Conservation (phyloP, 768 basidiomycete species). For the Podaxis sp. region DNA sequence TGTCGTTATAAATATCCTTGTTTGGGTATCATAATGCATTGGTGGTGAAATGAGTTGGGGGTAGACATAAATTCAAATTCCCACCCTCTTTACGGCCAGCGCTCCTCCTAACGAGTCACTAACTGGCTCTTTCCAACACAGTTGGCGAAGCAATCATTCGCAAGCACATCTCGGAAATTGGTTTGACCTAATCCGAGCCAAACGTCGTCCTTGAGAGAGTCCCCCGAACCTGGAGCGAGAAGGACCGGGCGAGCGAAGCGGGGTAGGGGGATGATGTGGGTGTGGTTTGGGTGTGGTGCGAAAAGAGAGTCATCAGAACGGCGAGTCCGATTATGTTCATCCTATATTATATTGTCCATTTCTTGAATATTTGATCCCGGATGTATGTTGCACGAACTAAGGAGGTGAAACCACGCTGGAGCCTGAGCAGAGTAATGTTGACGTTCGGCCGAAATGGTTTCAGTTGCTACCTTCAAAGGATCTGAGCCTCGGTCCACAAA, state of each 20-base stretch:
- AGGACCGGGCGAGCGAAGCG: neutral
- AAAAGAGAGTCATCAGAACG: too few relatives aligned
- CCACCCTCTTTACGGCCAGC: neutral
- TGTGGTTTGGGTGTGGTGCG: too few relatives aligned
- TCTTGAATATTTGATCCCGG: neutral
- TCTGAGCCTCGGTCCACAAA: conserved; percentile 9
- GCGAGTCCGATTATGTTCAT: neutral
- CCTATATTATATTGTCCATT: neutral
- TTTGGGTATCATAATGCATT: conserved; percentile 9
- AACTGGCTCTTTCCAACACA: conserved; percentile 20
- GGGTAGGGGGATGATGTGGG: neutral
- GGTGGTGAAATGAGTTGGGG: neutral
- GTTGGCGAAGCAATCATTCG: conserved; percentile 69
- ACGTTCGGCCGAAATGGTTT: neutral
- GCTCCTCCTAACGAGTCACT: neutral
- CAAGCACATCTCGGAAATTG: conserved; percentile 58
- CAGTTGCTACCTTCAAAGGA: conserved; percentile 6
- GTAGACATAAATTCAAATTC: neutral
- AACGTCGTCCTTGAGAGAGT: neutral
- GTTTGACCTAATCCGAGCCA: conserved; percentile 33
- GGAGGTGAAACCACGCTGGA: neutral
- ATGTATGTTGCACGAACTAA: neutral
- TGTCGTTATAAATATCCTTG: neutral
- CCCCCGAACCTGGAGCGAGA: neutral
- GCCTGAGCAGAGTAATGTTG: too few relatives aligned